Evolutionary conservation across 1,284 basidiomycete species (phyloP), one percentile per base, ranked within the genome.

Genomic region (Papiliotrema laurentii): DNA sequence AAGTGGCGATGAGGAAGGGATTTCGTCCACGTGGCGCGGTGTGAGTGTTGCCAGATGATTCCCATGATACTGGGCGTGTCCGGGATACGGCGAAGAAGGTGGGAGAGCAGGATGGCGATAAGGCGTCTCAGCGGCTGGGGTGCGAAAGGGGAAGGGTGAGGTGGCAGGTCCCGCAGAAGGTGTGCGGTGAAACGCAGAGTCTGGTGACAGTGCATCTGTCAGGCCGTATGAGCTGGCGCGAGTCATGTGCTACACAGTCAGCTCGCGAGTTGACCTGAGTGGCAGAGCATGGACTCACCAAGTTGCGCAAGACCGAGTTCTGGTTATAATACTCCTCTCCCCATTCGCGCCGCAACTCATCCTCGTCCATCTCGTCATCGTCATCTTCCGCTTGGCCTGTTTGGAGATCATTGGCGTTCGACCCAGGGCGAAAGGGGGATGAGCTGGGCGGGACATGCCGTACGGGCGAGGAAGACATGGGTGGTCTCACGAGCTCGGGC

Each of bases 391-490:
- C 16, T 16, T 27, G 19, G 22, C 25, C 37, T n/a, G 25, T 28
- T 19, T 22, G 25, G 21, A 27, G n/a, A n/a, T n/a, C n/a, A 39
- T 16, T 28, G 21, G n/a, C 31, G 16, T 30, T 40, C 35, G 48
- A 25, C 16, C 46, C 34, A 5, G 46, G 42, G 19, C 51, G 48
- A 36, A 63, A 65, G 2, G 63, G 61, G 24, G 58, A 61, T 3
- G 53, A 55, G 5, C 54, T 53, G n/a, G 61, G 61, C 13, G 58
- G 50, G 3, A 57, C 34, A 43, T 67, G 60, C 5, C 59, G 51
- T 4, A 67, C 54, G 14, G 64, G 64, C n/a, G 61, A 63, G 10
- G 58, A 60, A 14, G 64, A 65, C 61, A 65, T 63, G 16, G 41
- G 51, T 16, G 31, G 18, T 28, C 41, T 30, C 30, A 43, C 28